Conservation (phyloP, 2,329 filamentous ascomycete genomes). For the Arthroderma sp. region DNA sequence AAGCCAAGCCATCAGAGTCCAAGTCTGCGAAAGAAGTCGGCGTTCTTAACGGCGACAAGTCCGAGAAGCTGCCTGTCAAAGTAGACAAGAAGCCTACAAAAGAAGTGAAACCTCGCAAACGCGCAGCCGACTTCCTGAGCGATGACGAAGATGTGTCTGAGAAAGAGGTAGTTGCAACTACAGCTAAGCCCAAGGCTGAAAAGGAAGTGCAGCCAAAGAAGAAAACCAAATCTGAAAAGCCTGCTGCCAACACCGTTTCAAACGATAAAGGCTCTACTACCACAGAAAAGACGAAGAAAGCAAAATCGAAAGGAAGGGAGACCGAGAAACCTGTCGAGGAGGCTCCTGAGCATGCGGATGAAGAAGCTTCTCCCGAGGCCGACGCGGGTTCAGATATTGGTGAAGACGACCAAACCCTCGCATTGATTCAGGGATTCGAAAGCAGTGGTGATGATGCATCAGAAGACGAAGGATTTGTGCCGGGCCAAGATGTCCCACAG, state of each 20-base stretch:
- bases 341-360: conserved; percentile 22
- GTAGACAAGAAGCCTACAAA: conserved; percentile 25
- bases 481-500: conserved; percentile 32
- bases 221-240: conserved; percentile 14
- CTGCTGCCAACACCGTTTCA: conserved; percentile 19
- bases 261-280: conserved; percentile 13
- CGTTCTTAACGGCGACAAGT: conserved; percentile 13
- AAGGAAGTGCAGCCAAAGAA: conserved; percentile 37
- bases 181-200: conserved; percentile 34
- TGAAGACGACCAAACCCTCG: conserved; percentile 42
- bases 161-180: conserved; percentile 29
- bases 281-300: conserved; percentile 22
- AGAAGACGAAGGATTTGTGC: conserved; percentile 36
- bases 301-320: conserved; percentile 11
- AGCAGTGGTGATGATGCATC: conserved; percentile 40
- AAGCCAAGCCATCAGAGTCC: conserved; percentile 22
- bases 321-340: conserved; percentile 22
- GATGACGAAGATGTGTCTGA: conserved; percentile 29
- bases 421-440: conserved; percentile 45
- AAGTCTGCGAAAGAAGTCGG: conserved; percentile 23
- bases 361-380: conserved; percentile 12
- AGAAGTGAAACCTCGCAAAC: conserved; percentile 35
- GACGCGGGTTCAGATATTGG: conserved; percentile 25
- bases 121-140: conserved; percentile 38
- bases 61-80: conserved; percentile 19